Base-by-base conservation (phyloP, 192 early-diverging fungal genomes). In the Coemansia sp. region DNA sequence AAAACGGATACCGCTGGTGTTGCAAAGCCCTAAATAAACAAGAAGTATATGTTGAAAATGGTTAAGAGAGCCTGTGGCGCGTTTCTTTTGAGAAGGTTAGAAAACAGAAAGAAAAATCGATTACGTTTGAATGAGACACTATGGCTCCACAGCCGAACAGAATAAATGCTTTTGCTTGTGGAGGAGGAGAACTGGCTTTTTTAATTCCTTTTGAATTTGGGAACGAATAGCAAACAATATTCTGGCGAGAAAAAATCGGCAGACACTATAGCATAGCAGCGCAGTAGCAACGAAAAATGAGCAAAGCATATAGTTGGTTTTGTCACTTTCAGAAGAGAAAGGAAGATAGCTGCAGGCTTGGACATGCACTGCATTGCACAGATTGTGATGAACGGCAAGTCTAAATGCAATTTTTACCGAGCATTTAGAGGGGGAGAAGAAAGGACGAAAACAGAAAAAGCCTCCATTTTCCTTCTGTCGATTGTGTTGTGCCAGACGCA, bases 401-500 rank as follows among this genome's bases (percentile, higher is more conserved):
- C 48, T 51, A 26, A 51, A 51, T 51, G 48, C 25, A 26, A 26
- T 26, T 51, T 51, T 51, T 51, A 51, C 48, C 48, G 48, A 51
- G 25, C 25, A 18, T 18, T 43, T 13, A 16, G 13, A 43, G 3
- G 13, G 48, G 39, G 16, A 40, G 25, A 51, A 23, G 20, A 21
- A 49, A 51, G 10, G 48, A 10, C 5, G 46, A 49, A 30, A 34
- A 46, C 12, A 59, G 20, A 59, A 40, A 39, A 59, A 40, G 43
- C 43, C 43, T 46, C 48, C 21, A 1, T 49, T 51, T 51, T 51
- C 8, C 9, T 23, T 6, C 21, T 23, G 9, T 26, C 3, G 12
- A 13, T 16, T 51, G 48, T 46, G 12, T 46, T 20, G 16, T 7
- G 7, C 43, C 18, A 13, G 20, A 46, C 6, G n/a, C 43, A 46